Conservation (phyloP, 75 land plant genomes). For the Picea sitchensis region DNA sequence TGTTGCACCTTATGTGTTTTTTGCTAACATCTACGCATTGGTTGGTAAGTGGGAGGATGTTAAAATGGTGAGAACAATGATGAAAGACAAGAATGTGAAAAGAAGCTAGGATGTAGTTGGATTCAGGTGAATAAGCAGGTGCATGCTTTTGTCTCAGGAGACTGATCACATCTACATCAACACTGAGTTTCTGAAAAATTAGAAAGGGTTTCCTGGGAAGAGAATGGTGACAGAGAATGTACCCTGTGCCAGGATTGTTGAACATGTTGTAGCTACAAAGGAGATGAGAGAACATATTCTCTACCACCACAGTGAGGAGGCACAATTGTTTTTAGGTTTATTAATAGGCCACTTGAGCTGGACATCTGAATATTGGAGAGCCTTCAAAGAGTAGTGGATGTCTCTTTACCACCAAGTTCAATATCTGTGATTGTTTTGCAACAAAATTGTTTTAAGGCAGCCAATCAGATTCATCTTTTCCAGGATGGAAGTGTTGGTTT, state of each 20-base stretch:
- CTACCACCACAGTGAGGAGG: too few relatives aligned
- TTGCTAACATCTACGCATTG: slow-evolving; percentile 42
- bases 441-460: too few relatives aligned
- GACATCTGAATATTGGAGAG: too few relatives aligned
- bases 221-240: slow-evolving; percentile 29
- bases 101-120: slow-evolving; percentile 48
- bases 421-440: too few relatives aligned
- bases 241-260: background rate
- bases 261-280: too few relatives aligned
- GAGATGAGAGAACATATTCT: too few relatives aligned
- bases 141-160: slow-evolving; percentile 21
- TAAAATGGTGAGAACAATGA: slow-evolving; percentile 35
- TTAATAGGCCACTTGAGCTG: too few relatives aligned
- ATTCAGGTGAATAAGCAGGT: slow-evolving; percentile 30
- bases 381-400: too few relatives aligned
- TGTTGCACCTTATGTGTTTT: slow-evolving; percentile 21
- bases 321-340: too few relatives aligned
- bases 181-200: slow-evolving; percentile 13
- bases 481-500: too few relatives aligned
- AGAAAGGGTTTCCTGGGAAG: slow-evolving; percentile 16
- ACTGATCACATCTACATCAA: slow-evolving; percentile 2
- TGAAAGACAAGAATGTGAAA: slow-evolving; percentile 36
- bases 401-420: too few relatives aligned
- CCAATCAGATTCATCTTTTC: too few relatives aligned
- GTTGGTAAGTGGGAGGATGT: slow-evolving; percentile 56